phyloP scores from a whole-genome alignment of 1,284 basidiomycete genomes.

The Schizophyllum commune region DNA sequence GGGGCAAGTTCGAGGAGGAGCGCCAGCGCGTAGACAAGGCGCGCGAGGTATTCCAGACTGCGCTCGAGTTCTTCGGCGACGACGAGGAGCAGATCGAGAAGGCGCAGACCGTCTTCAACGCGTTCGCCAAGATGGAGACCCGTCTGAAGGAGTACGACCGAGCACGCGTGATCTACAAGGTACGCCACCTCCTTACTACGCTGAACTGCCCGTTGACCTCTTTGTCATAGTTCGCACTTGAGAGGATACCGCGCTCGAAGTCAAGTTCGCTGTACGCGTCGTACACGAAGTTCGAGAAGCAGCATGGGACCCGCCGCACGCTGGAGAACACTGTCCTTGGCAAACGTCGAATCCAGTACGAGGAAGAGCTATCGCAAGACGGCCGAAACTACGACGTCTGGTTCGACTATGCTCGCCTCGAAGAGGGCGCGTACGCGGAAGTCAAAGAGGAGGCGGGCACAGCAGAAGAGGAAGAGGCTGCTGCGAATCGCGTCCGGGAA shows the following conservation, averaged over 20 bases:
- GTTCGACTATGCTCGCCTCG: constrained; percentile 94
- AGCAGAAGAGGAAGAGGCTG: constrained; percentile 54
- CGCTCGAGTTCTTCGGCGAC: constrained; percentile 95
- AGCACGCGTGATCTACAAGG: constrained; percentile 96
- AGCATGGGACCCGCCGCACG: constrained; percentile 84
- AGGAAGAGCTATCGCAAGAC: constrained; percentile 86
- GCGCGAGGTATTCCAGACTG: constrained; percentile 94
- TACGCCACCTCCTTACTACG: constrained; percentile 19
- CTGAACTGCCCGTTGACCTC: constrained; percentile 1
- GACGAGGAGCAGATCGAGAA: constrained; percentile 97
- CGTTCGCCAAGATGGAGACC: constrained; percentile 98
- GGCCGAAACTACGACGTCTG: constrained; percentile 94
- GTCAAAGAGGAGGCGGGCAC: constrained; percentile 71
- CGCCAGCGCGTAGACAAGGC: constrained; percentile 82
- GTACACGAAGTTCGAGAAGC: constrained; percentile 98
- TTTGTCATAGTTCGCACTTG: constrained; percentile 74
- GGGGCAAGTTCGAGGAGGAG: constrained; percentile 97
- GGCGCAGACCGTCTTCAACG: constrained; percentile 92
- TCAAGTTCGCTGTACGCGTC: constrained; percentile 80
- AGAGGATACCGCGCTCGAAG: constrained; percentile 86
- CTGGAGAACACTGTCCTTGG: constrained; percentile 94
- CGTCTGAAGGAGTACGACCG: constrained; percentile 94
- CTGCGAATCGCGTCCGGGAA: constrained; percentile 70
- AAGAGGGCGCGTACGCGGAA: constrained; percentile 81
- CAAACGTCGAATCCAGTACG: constrained; percentile 95